These are phyloP conservation scores for Chlorella sp. DNA, from an alignment of 139 green algal species.

Conservation along the genomic window DNA sequence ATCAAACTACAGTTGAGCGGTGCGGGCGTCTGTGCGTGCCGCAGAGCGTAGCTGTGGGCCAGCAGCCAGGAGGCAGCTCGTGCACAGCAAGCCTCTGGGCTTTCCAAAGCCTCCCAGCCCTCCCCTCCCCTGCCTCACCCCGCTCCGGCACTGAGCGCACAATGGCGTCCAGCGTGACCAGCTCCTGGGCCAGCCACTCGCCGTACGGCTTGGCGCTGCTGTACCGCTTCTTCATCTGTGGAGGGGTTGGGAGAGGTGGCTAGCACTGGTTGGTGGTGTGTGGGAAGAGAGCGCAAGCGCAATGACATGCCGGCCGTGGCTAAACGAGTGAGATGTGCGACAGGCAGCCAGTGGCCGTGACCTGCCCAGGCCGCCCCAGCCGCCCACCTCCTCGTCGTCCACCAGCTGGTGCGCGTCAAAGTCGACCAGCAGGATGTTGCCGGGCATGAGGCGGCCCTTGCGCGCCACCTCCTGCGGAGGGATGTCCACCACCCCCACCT, in stretches of 20 bases:
- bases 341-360: neutral
- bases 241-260: neutral
- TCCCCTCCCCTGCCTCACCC: neutral
- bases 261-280: too few relatives aligned
- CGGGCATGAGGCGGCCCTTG: slow-evolving; percentile 96
- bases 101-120: too few relatives aligned
- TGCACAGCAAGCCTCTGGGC: too few relatives aligned
- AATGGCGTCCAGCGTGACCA: slow-evolving; percentile 74
- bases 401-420: slow-evolving; percentile 90
- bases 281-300: too few relatives aligned
- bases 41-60: too few relatives aligned
- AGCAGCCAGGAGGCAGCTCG: too few relatives aligned
- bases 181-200: slow-evolving; percentile 84
- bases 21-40: too few relatives aligned
- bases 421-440: slow-evolving; percentile 98
- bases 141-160: slow-evolving; percentile 49
- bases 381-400: slow-evolving; percentile 73
- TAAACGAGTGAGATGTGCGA: too few relatives aligned
- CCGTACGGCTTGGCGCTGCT: slow-evolving; percentile 79
- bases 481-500: slow-evolving; percentile 97
- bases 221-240: slow-evolving; percentile 80
- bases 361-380: neutral
- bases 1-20: too few relatives aligned
- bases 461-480: slow-evolving; percentile 76
- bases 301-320: too few relatives aligned